Conservation (phyloP, 2,329 filamentous ascomycete genomes). For the Chaetomium olivaceum region DNA sequence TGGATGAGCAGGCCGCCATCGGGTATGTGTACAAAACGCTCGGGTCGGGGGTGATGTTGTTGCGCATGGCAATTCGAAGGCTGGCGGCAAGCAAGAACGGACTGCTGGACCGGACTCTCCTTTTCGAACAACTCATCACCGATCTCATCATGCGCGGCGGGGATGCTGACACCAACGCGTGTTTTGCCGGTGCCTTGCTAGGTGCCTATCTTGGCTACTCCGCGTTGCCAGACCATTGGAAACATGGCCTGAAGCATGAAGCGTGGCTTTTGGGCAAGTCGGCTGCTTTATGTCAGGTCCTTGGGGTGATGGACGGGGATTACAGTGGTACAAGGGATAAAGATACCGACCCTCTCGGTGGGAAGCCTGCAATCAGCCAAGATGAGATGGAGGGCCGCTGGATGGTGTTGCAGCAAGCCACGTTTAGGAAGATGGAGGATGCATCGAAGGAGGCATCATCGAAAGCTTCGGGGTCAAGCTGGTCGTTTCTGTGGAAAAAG, state of each 20-base stretch:
- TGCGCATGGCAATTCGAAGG: conserved; percentile 47
- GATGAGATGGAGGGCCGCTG: conserved; percentile 39
- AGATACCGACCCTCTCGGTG: conserved; percentile 46
- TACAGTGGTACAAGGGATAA: conserved; percentile 42
- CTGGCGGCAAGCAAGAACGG: conserved; percentile 25
- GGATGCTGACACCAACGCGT: conserved; percentile 57
- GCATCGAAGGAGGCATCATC: conserved; percentile 15
- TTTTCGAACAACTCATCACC: conserved; percentile 51
- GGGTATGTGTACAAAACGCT: conserved; percentile 58
- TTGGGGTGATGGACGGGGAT: conserved; percentile 41
- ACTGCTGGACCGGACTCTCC: conserved; percentile 28
- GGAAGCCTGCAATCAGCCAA: conserved; percentile 42
- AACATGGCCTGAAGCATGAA: conserved; percentile 47
- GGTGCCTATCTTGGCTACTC: conserved; percentile 51
- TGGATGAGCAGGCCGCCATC: conserved; percentile 49
- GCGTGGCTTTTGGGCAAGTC: conserved; percentile 49
- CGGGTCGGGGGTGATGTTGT: conserved; percentile 47
- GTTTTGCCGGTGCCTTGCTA: conserved; percentile 52
- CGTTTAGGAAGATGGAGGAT: conserved; percentile 26
- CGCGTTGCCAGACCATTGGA: conserved; percentile 51
- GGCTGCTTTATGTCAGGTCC: conserved; percentile 42
- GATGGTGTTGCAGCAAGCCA: conserved; percentile 29
- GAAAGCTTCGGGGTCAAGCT: conserved; percentile 7
- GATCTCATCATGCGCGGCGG: conserved; percentile 53
- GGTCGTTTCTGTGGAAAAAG: conserved; percentile 13